Evolutionary conservation across 768 basidiomycete species (phyloP).

Genomic region (Mycena kentingensis): DNA sequence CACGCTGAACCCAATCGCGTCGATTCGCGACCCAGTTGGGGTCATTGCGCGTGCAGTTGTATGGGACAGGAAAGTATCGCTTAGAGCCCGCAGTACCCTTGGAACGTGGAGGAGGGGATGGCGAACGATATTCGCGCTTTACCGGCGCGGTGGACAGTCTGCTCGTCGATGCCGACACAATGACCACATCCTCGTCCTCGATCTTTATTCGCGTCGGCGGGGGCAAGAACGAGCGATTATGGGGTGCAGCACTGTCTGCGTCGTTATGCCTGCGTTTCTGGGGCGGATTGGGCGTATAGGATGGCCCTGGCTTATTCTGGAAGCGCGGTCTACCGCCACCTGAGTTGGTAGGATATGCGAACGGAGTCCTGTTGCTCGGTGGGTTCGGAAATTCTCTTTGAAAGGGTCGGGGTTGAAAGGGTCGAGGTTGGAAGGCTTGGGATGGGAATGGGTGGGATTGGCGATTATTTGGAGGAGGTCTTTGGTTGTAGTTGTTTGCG

Average conservation of each 20-base stretch:
- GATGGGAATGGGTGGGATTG: neutral
- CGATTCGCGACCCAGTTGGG: constrained; percentile 12
- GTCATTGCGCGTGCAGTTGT: constrained; percentile 7
- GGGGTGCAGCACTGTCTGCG: too few relatives aligned
- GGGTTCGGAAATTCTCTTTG: too few relatives aligned
- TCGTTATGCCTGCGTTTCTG: neutral
- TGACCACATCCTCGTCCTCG: constrained; percentile 2
- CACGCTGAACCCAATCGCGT: constrained; percentile 11
- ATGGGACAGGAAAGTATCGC: constrained; percentile 21
- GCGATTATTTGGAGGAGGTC: neutral
- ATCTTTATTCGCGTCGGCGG: neutral
- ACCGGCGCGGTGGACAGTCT: too few relatives aligned
- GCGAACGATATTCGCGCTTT: constrained; percentile 10
- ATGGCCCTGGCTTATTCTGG: too few relatives aligned
- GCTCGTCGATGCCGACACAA: neutral
- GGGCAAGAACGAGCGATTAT: neutral
- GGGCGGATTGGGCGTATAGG: too few relatives aligned
- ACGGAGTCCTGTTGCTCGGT: too few relatives aligned
- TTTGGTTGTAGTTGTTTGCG: neutral
- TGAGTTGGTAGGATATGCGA: too few relatives aligned
- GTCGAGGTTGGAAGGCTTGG: neutral
- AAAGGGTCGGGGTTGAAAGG: too few relatives aligned
- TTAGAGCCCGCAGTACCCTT: constrained; percentile 18
- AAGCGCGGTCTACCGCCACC: too few relatives aligned
- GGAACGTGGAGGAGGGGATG: constrained; percentile 12